phyloP scores from a whole-genome alignment of 2,329 filamentous ascomycete genomes.

The Neurospora sp. region DNA sequence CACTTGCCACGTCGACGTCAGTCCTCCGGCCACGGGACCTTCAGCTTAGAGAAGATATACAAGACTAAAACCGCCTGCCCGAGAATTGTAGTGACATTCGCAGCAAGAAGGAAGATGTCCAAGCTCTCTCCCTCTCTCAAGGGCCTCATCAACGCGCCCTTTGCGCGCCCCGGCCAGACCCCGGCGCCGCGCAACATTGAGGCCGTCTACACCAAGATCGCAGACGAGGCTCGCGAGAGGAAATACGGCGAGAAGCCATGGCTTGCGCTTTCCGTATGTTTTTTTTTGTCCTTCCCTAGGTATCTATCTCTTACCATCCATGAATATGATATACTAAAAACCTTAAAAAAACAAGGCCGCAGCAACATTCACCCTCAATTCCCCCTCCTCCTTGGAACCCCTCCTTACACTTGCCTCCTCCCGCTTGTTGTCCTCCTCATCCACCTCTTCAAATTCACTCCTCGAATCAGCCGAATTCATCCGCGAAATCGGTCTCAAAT shows the following conservation, averaged over 20 bases:
- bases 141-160: constrained; percentile 61
- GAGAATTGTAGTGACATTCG: background rate
- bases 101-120: constrained; percentile 43
- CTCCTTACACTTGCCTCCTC: constrained; percentile 46
- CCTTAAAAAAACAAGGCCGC: constrained; percentile 42
- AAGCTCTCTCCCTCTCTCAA: constrained; percentile 65
- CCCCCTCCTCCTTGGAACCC: constrained; percentile 60
- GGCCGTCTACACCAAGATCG: constrained; percentile 55
- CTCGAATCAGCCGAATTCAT: constrained; percentile 58
- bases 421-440: background rate
- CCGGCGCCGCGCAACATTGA: constrained; percentile 54
- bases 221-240: constrained; percentile 50
- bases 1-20: background rate
- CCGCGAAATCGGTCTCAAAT: constrained; percentile 66
- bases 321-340: background rate
- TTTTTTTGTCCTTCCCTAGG: no score
- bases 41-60: background rate
- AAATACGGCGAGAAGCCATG: constrained; percentile 55
- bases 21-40: no score
- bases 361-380: constrained; percentile 79
- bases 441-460: constrained; percentile 13
- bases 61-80: background rate
- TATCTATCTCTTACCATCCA: no score
- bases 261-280: constrained; percentile 49
- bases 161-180: constrained; percentile 55